Evolutionary conservation across 2,329 filamentous ascomycete genomes (phyloP).

Genomic region (Trichothecium sympodiale): DNA sequence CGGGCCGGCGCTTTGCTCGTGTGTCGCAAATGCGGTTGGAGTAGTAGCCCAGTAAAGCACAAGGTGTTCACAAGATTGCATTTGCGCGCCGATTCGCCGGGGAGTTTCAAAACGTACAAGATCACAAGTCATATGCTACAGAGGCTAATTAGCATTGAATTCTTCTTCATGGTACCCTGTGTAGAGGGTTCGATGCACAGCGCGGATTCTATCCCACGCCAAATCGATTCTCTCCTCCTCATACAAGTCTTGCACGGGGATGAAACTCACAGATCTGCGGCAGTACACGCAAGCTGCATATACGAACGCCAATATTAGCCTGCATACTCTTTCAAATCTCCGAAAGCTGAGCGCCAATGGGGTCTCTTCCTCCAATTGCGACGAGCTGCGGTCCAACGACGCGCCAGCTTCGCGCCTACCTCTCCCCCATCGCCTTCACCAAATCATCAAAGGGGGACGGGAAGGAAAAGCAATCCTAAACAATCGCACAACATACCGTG

Average conservation of each 20-base stretch:
- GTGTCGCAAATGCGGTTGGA: neutral
- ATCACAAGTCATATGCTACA: constrained; percentile 88
- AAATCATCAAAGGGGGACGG: neutral
- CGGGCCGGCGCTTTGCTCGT: neutral
- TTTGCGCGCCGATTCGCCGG: neutral
- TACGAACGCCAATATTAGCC: constrained; percentile 3
- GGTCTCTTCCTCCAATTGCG: constrained; percentile 5
- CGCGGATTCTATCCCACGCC: too few relatives aligned
- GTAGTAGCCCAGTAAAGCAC: neutral
- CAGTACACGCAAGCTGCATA: constrained; percentile 72
- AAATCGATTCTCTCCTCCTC: neutral
- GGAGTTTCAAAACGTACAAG: constrained; percentile 50
- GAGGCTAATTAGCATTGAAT: constrained; percentile 4
- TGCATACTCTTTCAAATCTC: too few relatives aligned
- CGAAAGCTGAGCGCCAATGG: constrained; percentile 6
- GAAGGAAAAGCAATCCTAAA: constrained; percentile 12
- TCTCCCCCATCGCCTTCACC: neutral
- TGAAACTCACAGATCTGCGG: constrained; percentile 70
- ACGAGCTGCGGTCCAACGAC: constrained; percentile 1
- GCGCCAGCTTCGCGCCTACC: neutral
- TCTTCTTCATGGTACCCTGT: constrained; percentile 2
- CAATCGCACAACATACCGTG: constrained; percentile 50
- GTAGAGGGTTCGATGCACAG: too few relatives aligned
- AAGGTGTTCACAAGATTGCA: neutral
- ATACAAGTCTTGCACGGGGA: neutral